Evolutionary conservation across 148 eudicot genomes (phyloP).

Genomic region (Camellia sinensis): DNA sequence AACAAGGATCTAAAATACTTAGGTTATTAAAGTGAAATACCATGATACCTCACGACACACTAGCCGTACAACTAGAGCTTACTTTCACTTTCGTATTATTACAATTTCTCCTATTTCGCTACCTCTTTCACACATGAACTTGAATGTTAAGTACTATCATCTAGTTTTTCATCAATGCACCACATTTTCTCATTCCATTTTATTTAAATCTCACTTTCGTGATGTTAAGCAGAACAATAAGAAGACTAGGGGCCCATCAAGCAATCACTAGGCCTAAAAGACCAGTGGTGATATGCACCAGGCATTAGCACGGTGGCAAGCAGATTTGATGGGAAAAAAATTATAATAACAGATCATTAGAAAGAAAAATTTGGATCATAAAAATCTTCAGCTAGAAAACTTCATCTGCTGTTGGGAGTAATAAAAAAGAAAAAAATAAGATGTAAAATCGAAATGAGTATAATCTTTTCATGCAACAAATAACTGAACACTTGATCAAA

Average conservation of each 20-base stretch:
- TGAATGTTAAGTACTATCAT: neutral
- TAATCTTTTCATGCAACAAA: neutral
- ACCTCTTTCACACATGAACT: neutral
- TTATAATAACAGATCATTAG: neutral
- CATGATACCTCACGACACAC: neutral
- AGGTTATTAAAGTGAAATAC: neutral
- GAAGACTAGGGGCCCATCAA: neutral
- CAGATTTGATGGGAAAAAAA: neutral
- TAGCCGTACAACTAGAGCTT: neutral
- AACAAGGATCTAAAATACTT: neutral
- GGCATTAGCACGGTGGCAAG: neutral
- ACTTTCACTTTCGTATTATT: slow-evolving; percentile 5
- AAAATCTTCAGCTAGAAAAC: neutral
- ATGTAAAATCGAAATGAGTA: neutral
- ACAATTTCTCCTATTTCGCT: neutral
- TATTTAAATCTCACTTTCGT: neutral
- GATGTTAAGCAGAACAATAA: neutral
- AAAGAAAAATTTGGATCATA: neutral
- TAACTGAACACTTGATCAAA: neutral
- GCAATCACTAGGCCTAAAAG: slow-evolving; percentile 4
- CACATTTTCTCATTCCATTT: neutral
- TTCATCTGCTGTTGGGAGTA: neutral
- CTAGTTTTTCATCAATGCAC: neutral
- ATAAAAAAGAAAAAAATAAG: neutral
- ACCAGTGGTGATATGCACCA: neutral